Conservation (phyloP, 2,329 filamentous ascomycete species). For the Talaromyces sp. region DNA sequence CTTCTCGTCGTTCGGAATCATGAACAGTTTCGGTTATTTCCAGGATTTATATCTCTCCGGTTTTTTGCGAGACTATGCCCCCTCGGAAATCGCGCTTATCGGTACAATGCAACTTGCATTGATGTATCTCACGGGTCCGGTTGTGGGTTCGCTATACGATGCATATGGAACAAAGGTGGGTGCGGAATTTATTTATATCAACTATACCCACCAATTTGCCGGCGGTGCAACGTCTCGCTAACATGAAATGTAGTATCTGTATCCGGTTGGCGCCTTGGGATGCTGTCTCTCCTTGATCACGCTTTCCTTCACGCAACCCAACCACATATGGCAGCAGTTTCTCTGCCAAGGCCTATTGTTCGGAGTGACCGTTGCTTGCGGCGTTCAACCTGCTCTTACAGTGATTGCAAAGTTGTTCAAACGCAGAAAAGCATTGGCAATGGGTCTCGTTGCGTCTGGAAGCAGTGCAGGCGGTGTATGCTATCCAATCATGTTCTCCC, state of each 20-base stretch:
- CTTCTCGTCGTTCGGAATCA: background rate
- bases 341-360: background rate
- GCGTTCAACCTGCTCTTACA: background rate
- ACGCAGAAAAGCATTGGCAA: background rate
- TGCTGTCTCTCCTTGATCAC: background rate
- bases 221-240: background rate
- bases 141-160: background rate
- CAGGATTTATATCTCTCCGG: background rate
- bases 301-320: background rate
- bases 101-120: background rate
- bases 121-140: background rate
- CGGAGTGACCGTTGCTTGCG: background rate
- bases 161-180: background rate
- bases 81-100: background rate
- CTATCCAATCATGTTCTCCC: background rate
- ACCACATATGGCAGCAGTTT: background rate
- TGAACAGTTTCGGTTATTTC: background rate
- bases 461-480: background rate
- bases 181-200: background rate
- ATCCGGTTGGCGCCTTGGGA: background rate
- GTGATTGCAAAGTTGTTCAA: background rate
- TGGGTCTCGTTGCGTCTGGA: background rate
- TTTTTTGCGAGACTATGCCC: background rate
- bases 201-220: background rate
- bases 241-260: background rate